Base-by-base conservation (phyloP, 2,329 filamentous ascomycete genomes). In the Verticillium albo-atrum region DNA sequence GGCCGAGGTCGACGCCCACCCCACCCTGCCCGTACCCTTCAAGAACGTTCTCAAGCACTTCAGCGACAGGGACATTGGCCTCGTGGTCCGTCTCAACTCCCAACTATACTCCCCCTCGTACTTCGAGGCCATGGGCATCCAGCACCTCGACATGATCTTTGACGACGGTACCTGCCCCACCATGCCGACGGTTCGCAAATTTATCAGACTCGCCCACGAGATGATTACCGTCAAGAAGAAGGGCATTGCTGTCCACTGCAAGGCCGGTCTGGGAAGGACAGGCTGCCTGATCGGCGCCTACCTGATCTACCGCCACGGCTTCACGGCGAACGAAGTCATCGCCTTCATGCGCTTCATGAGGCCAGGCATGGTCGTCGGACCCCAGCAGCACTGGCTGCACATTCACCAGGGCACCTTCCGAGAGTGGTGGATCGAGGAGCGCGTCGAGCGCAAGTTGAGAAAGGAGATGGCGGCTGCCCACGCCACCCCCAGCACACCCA, bases 281-380 rank as follows among this genome's bases (percentile, higher is more conserved):
- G 95, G 95, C 15, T 99, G 95, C 73, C 80, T 99, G 64, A 99
- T 99, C 69, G 95, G 95, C 60, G 95, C 95, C 32, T 99, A 99
- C 71, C 83, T 99, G 62, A 98, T 99, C 71, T 99, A 99, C 80
- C 87, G 93, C 65, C 90, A 98, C 74, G 95, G 92, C 60, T 99
- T 98, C 75, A 98, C 94, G 6, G 95, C 95, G 65, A 97, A 98
- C 71, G 94, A 97, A 77, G 87, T 97, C 68, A 98, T 98, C 72
- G 90, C 93, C 3, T 99, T 93, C 75, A 98, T 99, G 94, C 89
- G 94, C 62, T 99, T 99, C 78, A 98, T 98, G 94, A 86, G 94
- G 60, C 95, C 95, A 0, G 95, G 95, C 57, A 99, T 99, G 95
- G 95, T 99, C 6, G 95, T 99, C 57, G 95, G 95, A 1, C 95